Percentiles rank a stretch among this genome's conserved stretches.
These are phyloP conservation scores for Cicer bijugum DNA, from an alignment of 306 rosid species.

Conservation along the genomic window DNA sequence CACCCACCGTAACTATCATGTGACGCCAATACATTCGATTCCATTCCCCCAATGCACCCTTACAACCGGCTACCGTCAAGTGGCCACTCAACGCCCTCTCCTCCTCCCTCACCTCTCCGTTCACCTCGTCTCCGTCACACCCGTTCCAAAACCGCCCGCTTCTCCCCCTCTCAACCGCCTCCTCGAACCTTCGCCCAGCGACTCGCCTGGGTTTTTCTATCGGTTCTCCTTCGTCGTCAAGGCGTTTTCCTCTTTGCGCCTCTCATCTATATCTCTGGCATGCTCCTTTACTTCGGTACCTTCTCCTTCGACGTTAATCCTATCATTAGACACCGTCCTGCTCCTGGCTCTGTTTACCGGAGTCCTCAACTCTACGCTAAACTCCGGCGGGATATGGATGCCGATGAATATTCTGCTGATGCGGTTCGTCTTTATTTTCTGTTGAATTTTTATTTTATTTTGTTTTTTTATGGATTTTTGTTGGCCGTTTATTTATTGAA, in stretches of 20 bases:
- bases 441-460: background rate
- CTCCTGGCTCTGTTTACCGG: slow-evolving; percentile 81
- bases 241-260: slow-evolving; percentile 88
- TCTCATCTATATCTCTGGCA: slow-evolving; percentile 72
- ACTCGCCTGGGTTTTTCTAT: slow-evolving; percentile 69
- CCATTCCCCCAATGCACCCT: slow-evolving; percentile 59
- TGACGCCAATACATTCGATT: slow-evolving; percentile 11
- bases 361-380: slow-evolving; percentile 74
- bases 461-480: background rate
- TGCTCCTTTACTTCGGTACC: slow-evolving; percentile 88
- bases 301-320: slow-evolving; percentile 79
- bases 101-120: slow-evolving; percentile 74
- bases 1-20: slow-evolving; percentile 23
- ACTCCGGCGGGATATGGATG: slow-evolving; percentile 73
- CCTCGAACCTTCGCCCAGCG: slow-evolving; percentile 66
- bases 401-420: slow-evolving; percentile 72
- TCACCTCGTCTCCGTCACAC: slow-evolving; percentile 73
- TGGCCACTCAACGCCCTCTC: slow-evolving; percentile 76
- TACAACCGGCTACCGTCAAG: slow-evolving; percentile 77
- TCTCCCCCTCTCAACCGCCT: slow-evolving; percentile 52
- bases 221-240: slow-evolving; percentile 81
- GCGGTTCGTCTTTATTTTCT: slow-evolving; percentile 59
- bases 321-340: slow-evolving; percentile 66
- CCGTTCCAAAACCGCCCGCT: slow-evolving; percentile 61
- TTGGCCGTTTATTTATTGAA: background rate